These are phyloP conservation scores for Didymella lethalis DNA, from an alignment of 2,329 filamentous ascomycete species.

Conservation along the genomic window DNA sequence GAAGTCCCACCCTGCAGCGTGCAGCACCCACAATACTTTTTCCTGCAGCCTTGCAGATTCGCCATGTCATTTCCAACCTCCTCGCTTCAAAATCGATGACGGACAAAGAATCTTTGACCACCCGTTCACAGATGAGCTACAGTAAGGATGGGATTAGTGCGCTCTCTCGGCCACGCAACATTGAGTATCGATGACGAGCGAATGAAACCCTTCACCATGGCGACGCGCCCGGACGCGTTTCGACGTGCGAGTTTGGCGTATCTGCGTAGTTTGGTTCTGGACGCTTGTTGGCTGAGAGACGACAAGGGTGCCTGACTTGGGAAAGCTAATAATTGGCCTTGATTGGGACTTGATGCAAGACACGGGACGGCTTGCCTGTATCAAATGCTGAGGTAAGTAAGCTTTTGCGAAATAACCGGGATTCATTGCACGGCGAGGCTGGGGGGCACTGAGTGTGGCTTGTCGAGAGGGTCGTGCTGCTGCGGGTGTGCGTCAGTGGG, in stretches of 20 bases:
- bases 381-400: slow-evolving; percentile 7
- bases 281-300: slow-evolving; percentile 6
- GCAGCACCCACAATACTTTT: slow-evolving; percentile 6
- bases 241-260: slow-evolving; percentile 23
- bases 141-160: background rate
- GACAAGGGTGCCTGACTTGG: slow-evolving; percentile 5
- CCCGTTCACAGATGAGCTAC: background rate
- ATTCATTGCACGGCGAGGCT: background rate
- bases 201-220: slow-evolving; percentile 15
- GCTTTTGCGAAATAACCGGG: background rate
- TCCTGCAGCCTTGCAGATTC: slow-evolving; percentile 4
- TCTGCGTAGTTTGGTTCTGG: background rate
- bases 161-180: background rate
- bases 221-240: slow-evolving; percentile 25
- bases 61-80: slow-evolving; percentile 3
- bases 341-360: background rate
- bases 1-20: slow-evolving; percentile 15
- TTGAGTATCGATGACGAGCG: slow-evolving; percentile 12
- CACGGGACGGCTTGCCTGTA: background rate
- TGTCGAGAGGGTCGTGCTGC: background rate
- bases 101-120: slow-evolving; percentile 7
- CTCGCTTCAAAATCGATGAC: background rate
- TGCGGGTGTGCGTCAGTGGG: background rate
- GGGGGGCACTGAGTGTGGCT: slow-evolving; percentile 7
- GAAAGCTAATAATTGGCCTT: background rate